Base-by-base conservation (phyloP, 1,139 yeast genomes). In the Wickerhamiella pararugosa region DNA sequence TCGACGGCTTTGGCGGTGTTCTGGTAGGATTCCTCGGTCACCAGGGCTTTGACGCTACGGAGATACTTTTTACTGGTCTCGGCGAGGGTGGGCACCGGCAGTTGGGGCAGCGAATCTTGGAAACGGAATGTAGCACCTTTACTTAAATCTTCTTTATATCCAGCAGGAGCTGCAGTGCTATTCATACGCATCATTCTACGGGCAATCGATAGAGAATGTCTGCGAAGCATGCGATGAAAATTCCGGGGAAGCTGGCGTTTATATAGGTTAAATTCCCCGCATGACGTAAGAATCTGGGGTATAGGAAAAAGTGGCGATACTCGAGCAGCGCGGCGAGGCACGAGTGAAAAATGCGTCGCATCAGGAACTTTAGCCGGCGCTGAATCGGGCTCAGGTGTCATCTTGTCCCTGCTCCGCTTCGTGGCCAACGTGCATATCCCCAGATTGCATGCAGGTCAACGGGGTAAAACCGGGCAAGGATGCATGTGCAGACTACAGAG, bases 41-140 rank as follows among this genome's bases (percentile, higher is more conserved):
- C 69, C 58, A 69, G 74, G 1, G 97, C 94, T 54, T 73, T 73
- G 43, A 90, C 75, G 2, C 90, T 70, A 50, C 71, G 68, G 54
- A 87, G 67, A 60, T 84, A 90, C 50, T 75, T 73, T 25, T 67
- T 61, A 31, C 82, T 73, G 9, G 96, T 83, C 46, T 77, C 76
- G 45, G 75, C 71, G 46, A 90, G 69, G 3, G 78, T 63, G 1
- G 98, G 98, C 8, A 90, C 94, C 1, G 97, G 97, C 50, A 90
- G 71, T 45, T 75, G 69, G 8, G 97, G 96, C 46, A 90, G 71
- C 36, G 76, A 68, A 37, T 71, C 69, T 61, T 87, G 96, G 64
- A 67, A 75, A 51, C 78, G 73, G 64, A 66, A 82, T 52, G 87
- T 75, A 48, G 73, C 75, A 39, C 93, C 94, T 55, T 75, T 75